Base-by-base conservation (phyloP, 2,329 filamentous ascomycete species). In the Exophiala alcalophila region DNA sequence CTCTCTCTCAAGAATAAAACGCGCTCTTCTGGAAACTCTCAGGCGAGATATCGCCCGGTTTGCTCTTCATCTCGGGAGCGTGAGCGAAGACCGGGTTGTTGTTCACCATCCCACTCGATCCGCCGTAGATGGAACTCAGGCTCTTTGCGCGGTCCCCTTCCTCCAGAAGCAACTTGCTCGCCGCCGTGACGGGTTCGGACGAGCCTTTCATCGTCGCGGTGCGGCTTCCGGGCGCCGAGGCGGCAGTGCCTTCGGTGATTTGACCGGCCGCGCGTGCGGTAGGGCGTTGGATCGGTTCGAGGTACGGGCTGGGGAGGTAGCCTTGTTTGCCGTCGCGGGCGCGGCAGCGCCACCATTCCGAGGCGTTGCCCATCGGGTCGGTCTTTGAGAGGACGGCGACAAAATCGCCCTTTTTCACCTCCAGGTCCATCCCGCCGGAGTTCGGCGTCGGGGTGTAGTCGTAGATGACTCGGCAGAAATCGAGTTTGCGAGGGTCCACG, bases 301-400 rank as follows among this genome's bases (percentile, higher is more conserved):
- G 76, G 60, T 96, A 98, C 1, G 89, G 90, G 1, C 84, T 81
- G 2, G 94, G 92, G 4, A 98, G 75, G 61, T 97, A 98, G 5
- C 92, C 92, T 57, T 95, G 83, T 18, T 88, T 78, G 31, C 89
- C 90, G 61, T 97, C 89, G 48, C 92, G 78, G 10, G 91, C 85
- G 41, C 92, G 79, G 67, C 94, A 98, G 54, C 84, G 81, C 92
- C 92, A 98, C 92, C 92, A 98, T 61, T 98, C 91, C 38, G 86
- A 92, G 4, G 88, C 80, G 57, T 92, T 89, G 29, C 92, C 92
- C 60, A 91, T 79, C 1, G 92, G 92, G 59, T 98, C 92, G 12
- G 81, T 85, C 70, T 96, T 96, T 70, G 83, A 84, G 40, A 98
- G 76, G 1, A 98, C 89, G 18, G 92, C 92, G 11, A 98, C 90